Conservation (phyloP, 805 yeast species). For the Clavispora fructus region DNA sequence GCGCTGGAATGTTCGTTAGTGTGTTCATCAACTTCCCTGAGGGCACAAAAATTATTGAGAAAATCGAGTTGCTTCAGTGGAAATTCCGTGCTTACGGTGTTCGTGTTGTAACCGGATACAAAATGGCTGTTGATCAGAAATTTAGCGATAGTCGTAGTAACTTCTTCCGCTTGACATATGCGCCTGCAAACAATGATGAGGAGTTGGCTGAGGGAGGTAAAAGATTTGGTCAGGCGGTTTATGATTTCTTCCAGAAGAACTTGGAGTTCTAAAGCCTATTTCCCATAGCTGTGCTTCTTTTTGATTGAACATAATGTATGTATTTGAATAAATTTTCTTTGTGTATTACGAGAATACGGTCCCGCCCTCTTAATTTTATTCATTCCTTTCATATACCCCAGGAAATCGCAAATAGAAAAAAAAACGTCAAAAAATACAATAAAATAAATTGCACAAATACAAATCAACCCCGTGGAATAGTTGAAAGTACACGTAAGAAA, state of each 20-base stretch:
- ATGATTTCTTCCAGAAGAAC: slow-evolving; percentile 10
- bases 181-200: slow-evolving; percentile 22
- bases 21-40: slow-evolving; percentile 10
- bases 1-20: slow-evolving; percentile 22
- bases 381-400: too few relatives aligned
- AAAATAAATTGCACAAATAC: too few relatives aligned
- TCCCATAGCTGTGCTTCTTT: background rate
- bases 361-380: too few relatives aligned
- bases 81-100: slow-evolving; percentile 11
- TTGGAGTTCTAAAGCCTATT: slow-evolving; percentile 4
- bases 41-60: slow-evolving; percentile 6
- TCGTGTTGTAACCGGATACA: slow-evolving; percentile 12
- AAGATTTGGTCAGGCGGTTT: slow-evolving; percentile 9
- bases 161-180: slow-evolving; percentile 19
- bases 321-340: too few relatives aligned
- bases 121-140: slow-evolving; percentile 16
- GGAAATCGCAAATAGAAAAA: too few relatives aligned
- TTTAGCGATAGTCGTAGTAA: slow-evolving; percentile 10
- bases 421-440: too few relatives aligned
- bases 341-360: too few relatives aligned
- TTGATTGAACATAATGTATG: too few relatives aligned
- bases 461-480: too few relatives aligned
- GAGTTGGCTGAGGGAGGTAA: slow-evolving; percentile 8
- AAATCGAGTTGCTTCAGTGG: slow-evolving; percentile 9
- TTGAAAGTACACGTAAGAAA: too few relatives aligned